Evolutionary conservation across 805 yeast genomes (phyloP).

Genomic region (Candida multigemmis): DNA sequence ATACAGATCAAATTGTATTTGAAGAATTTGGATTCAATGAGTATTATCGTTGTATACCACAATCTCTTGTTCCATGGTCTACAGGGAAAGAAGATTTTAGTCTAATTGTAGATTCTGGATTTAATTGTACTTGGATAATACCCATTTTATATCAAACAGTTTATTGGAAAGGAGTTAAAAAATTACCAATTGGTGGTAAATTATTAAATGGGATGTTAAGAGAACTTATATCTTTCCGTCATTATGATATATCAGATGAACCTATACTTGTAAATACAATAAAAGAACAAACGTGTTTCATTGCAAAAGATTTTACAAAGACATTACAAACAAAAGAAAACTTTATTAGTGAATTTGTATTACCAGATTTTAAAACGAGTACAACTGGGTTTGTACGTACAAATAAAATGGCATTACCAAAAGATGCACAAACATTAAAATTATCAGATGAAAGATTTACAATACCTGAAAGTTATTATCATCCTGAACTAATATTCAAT

Average conservation of each 20-base stretch:
- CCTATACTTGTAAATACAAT: constrained; percentile 75
- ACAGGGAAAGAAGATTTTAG: constrained; percentile 42
- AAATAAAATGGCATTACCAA: constrained; percentile 16
- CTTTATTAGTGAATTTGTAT: constrained; percentile 56
- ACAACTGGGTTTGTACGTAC: constrained; percentile 61
- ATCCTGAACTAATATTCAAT: constrained; percentile 59
- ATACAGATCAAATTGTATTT: constrained; percentile 85
- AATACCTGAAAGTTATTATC: constrained; percentile 79
- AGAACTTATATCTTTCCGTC: constrained; percentile 81
- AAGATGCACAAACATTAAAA: constrained; percentile 55
- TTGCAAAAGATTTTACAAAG: constrained; percentile 48
- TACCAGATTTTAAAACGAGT: constrained; percentile 83
- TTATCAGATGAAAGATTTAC: constrained; percentile 81
- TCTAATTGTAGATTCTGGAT: constrained; percentile 83
- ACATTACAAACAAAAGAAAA: constrained; percentile 31
- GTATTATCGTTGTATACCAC: constrained; percentile 58
- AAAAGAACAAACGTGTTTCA: constrained; percentile 69
- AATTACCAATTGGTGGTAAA: constrained; percentile 82
- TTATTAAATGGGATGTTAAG: constrained; percentile 72
- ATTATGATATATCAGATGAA: constrained; percentile 91
- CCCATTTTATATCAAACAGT: constrained; percentile 79
- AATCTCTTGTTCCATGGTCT: constrained; percentile 32
- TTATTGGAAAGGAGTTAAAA: constrained; percentile 66
- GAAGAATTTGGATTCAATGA: constrained; percentile 83
- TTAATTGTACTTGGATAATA: constrained; percentile 74